A percentile compares a stretch with the other conserved stretches of the same genome.
Conservation (phyloP, 1,284 basidiomycete species). For the Cryptococcus sp. region DNA sequence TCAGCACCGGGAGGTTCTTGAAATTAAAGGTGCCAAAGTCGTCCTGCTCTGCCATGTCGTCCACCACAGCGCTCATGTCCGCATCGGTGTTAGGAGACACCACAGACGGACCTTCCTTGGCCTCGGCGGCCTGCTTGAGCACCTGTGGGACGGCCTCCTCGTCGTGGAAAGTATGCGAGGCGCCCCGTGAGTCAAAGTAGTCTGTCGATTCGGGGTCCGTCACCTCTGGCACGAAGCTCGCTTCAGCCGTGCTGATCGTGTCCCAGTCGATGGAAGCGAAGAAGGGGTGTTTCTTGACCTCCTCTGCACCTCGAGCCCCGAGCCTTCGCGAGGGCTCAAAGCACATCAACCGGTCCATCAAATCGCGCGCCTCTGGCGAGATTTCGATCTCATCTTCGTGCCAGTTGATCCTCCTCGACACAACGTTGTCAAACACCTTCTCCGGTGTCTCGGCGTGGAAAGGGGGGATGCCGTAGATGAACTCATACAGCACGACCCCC, state of each 20-base stretch:
- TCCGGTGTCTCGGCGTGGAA: conserved; percentile 97
- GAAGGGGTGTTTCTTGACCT: conserved; percentile 91
- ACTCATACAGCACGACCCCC: conserved; percentile 97
- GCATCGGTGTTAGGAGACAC: conserved; percentile 49
- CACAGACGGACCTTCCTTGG: neutral
- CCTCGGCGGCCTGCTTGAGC: conserved; percentile 56
- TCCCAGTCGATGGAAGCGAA: conserved; percentile 91
- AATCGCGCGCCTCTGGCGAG: conserved; percentile 80
- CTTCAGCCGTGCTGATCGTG: conserved; percentile 78
- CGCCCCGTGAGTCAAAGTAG: conserved; percentile 94
- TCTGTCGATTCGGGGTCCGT: conserved; percentile 97
- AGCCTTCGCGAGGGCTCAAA: conserved; percentile 76
- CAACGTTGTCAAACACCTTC: conserved; percentile 97
- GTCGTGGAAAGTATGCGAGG: conserved; percentile 38
- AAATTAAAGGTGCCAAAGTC: conserved; percentile 98
- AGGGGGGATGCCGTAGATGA: conserved; percentile 92
- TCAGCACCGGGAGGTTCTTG: conserved; percentile 94
- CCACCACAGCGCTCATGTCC: conserved; percentile 45
- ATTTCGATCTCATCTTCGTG: conserved; percentile 84
- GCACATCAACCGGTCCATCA: conserved; percentile 85
- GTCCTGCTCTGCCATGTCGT: conserved; percentile 54
- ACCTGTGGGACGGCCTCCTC: conserved; percentile 71
- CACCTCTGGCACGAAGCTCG: conserved; percentile 93
- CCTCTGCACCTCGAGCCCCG: conserved; percentile 82
- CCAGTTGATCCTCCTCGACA: conserved; percentile 95